Evolutionary conservation across 176 grass and related monocot genomes (phyloP).

Genomic region (Zea luxurians): DNA sequence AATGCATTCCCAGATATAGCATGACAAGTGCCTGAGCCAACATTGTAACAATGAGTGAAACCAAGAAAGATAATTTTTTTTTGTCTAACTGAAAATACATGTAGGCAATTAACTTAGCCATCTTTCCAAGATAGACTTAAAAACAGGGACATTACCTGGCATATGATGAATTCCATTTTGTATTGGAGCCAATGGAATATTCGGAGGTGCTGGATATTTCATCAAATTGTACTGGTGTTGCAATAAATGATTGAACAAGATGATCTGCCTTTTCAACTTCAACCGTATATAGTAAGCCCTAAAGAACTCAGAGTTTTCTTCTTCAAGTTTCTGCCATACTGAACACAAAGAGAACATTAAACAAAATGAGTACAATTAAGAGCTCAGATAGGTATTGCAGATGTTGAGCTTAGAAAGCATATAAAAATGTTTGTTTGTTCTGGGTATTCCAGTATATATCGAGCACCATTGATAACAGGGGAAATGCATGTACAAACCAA

Average conservation of each 20-base stretch:
- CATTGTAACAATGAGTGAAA: background rate
- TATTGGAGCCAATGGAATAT: conserved; percentile 67
- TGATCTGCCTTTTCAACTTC: conserved; percentile 94
- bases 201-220: conserved; percentile 74
- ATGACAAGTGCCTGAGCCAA: background rate
- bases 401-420: conserved; percentile 27
- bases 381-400: conserved; percentile 4
- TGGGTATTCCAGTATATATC: background rate
- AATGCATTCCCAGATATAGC: background rate
- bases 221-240: conserved; percentile 92
- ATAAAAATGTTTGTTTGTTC: background rate
- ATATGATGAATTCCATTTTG: conserved; percentile 89
- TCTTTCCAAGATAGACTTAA: conserved; percentile 2
- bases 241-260: conserved; percentile 93
- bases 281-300: conserved; percentile 93
- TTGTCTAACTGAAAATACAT: background rate
- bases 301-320: conserved; percentile 97
- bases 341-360: conserved; percentile 45
- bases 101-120: conserved; percentile 17
- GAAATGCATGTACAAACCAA: conserved; percentile 9
- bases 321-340: conserved; percentile 99
- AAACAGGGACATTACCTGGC: conserved; percentile 65
- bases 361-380: conserved; percentile 23
- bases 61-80: conserved; percentile 23
- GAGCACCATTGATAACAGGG: background rate